Conservation (phyloP, 441 rosid genomes). For the Adansonia rubrostipa region DNA sequence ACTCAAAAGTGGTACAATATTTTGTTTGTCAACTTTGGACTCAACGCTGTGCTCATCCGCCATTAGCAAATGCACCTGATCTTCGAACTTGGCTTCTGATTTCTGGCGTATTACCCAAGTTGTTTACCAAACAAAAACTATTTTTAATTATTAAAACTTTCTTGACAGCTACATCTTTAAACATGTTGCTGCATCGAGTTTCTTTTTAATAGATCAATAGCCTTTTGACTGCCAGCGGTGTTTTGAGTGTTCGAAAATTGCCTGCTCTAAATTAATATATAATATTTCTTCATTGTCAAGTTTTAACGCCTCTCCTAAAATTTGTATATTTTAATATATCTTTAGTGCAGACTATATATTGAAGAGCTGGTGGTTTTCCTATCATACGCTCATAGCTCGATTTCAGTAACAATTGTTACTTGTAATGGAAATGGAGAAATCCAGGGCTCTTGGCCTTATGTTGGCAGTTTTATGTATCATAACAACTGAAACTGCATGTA, state of each 20-base stretch:
- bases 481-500: constrained; percentile 21
- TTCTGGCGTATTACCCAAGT: neutral
- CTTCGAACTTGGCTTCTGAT: neutral
- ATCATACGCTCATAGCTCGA: neutral
- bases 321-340: too few relatives aligned
- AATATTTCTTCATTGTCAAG: too few relatives aligned
- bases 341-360: neutral
- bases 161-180: neutral
- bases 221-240: neutral
- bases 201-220: neutral
- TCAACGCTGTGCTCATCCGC: too few relatives aligned
- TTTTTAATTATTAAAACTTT: neutral
- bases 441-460: constrained; percentile 19
- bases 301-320: too few relatives aligned
- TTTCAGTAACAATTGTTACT: neutral
- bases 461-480: constrained; percentile 25
- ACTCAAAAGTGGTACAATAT: too few relatives aligned
- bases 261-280: neutral
- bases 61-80: neutral
- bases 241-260: neutral
- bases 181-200: neutral
- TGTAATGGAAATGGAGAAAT: constrained; percentile 26
- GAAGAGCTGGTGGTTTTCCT: neutral
- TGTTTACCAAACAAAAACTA: neutral
- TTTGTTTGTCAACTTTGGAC: too few relatives aligned